These are phyloP conservation scores for Pseudogymnoascus sp. DNA, from an alignment of 2,329 filamentous ascomycete species.

Conservation along the genomic window DNA sequence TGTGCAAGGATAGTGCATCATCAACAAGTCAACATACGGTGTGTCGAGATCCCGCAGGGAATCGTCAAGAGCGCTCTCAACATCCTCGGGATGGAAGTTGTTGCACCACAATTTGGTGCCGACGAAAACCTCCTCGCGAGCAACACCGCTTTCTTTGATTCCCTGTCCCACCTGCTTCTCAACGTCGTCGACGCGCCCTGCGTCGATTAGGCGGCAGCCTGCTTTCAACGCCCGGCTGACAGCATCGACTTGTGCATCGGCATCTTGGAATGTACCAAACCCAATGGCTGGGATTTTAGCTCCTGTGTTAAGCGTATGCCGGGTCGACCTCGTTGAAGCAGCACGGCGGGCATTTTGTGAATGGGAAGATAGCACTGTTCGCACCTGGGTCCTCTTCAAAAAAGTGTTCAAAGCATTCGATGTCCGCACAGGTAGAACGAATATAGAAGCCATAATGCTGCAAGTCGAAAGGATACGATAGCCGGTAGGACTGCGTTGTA, in stretches of 20 bases:
- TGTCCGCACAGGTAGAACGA: background rate
- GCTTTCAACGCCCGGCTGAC: slow-evolving; percentile 18
- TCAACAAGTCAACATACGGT: slow-evolving; percentile 27
- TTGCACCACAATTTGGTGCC: slow-evolving; percentile 33
- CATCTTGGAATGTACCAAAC: slow-evolving; percentile 29
- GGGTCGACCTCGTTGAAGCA: slow-evolving; percentile 10
- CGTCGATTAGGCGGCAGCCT: slow-evolving; percentile 34
- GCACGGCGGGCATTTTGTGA: background rate
- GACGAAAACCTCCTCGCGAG: slow-evolving; percentile 28
- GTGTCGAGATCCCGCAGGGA: slow-evolving; percentile 28
- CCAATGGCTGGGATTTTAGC: slow-evolving; percentile 27
- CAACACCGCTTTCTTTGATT: slow-evolving; percentile 21
- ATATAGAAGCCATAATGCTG: background rate
- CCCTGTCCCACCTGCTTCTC: slow-evolving; percentile 17
- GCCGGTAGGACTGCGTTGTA: background rate
- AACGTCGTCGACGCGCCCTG: slow-evolving; percentile 17
- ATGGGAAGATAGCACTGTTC: background rate
- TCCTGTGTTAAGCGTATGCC: slow-evolving; percentile 21
- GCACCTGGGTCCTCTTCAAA: background rate
- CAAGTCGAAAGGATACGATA: background rate
- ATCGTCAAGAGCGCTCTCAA: slow-evolving; percentile 27
- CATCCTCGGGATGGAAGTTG: slow-evolving; percentile 27
- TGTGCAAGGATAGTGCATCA: slow-evolving; percentile 48
- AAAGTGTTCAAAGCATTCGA: background rate
- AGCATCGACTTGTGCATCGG: slow-evolving; percentile 24